Evolutionary conservation across 352 stramenopile genomes (phyloP).

Genomic region (Phytophthora rubi): DNA sequence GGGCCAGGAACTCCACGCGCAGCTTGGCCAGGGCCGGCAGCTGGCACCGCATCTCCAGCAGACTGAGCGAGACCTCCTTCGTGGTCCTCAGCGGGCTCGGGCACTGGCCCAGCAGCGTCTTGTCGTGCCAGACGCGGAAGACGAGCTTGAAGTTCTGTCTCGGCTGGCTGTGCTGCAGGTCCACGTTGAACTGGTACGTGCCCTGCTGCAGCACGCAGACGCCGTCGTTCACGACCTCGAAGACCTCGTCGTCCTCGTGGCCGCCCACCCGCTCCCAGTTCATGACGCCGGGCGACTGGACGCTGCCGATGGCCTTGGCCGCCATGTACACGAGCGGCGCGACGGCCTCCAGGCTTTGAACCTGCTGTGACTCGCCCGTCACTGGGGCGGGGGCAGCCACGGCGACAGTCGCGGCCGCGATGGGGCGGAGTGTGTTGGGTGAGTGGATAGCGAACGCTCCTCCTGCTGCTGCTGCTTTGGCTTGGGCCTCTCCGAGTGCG

Average conservation of each 20-base stretch:
- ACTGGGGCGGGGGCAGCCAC: neutral
- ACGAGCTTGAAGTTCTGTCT: slow-evolving; percentile 41
- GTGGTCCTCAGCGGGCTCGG: slow-evolving; percentile 43
- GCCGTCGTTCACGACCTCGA: slow-evolving; percentile 45
- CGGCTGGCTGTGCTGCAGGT: slow-evolving; percentile 48
- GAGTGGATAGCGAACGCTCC: neutral
- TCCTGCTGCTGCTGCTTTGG: neutral
- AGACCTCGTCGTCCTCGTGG: slow-evolving; percentile 41
- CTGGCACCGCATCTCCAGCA: slow-evolving; percentile 43
- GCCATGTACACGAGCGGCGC: slow-evolving; percentile 44
- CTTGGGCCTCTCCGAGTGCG: neutral
- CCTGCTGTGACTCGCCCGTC: neutral
- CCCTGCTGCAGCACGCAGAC: slow-evolving; percentile 38
- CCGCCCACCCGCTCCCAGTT: slow-evolving; percentile 49
- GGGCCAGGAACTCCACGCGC: slow-evolving; percentile 49
- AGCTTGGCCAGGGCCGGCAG: slow-evolving; percentile 43
- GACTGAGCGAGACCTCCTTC: slow-evolving; percentile 49
- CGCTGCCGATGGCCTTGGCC: slow-evolving; percentile 42
- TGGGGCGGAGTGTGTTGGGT: neutral
- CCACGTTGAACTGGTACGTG: slow-evolving; percentile 52
- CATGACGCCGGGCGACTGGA: slow-evolving; percentile 42
- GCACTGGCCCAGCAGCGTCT: slow-evolving; percentile 50
- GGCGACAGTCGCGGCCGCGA: no score
- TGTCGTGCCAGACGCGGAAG: slow-evolving; percentile 50
- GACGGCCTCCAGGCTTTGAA: slow-evolving; percentile 9